phyloP scores from a whole-genome alignment of 768 basidiomycete species.

The Trametes meyenii region DNA sequence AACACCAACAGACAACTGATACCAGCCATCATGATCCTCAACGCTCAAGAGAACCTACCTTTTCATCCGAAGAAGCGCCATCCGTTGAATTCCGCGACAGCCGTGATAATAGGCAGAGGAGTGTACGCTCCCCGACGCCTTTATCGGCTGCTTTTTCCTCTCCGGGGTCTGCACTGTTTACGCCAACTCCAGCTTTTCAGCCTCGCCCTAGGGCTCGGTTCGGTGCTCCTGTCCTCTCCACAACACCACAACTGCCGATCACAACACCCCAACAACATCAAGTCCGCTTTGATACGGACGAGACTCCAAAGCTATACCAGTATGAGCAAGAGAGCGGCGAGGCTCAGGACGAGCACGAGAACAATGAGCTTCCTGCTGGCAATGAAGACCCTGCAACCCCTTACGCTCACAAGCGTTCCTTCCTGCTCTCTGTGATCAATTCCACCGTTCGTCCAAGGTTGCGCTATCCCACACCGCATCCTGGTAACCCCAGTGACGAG shows the following conservation, averaged over 20 bases:
- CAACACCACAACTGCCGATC: slow-evolving; percentile 34
- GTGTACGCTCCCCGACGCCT: slow-evolving; percentile 38
- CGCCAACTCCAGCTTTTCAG: slow-evolving; percentile 70
- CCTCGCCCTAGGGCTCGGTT: slow-evolving; percentile 67
- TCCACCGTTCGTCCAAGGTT: slow-evolving; percentile 78
- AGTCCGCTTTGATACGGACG: slow-evolving; percentile 14
- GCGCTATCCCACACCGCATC: slow-evolving; percentile 65
- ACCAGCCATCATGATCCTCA: slow-evolving; percentile 13
- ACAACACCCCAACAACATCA: slow-evolving; percentile 20
- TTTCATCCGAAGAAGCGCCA: slow-evolving; percentile 62
- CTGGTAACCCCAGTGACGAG: slow-evolving; percentile 34
- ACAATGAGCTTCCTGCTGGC: background rate
- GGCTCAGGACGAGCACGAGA: slow-evolving; percentile 26
- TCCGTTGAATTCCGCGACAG: slow-evolving; percentile 17
- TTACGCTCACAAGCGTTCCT: slow-evolving; percentile 72
- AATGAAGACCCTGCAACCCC: slow-evolving; percentile 60
- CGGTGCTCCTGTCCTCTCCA: slow-evolving; percentile 42
- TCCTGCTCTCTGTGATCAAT: slow-evolving; percentile 83
- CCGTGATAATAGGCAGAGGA: background rate
- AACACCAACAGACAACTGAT: background rate
- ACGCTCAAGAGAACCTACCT: slow-evolving; percentile 56
- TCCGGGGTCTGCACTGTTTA: slow-evolving; percentile 60
- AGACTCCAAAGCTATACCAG: slow-evolving; percentile 6
- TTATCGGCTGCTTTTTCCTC: slow-evolving; percentile 53
- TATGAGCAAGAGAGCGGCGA: slow-evolving; percentile 26